A percentile compares a stretch with the other conserved stretches of the same genome.
Conservation (phyloP, 2,329 filamentous ascomycete species). For the Curvularia hawaiiensis region DNA sequence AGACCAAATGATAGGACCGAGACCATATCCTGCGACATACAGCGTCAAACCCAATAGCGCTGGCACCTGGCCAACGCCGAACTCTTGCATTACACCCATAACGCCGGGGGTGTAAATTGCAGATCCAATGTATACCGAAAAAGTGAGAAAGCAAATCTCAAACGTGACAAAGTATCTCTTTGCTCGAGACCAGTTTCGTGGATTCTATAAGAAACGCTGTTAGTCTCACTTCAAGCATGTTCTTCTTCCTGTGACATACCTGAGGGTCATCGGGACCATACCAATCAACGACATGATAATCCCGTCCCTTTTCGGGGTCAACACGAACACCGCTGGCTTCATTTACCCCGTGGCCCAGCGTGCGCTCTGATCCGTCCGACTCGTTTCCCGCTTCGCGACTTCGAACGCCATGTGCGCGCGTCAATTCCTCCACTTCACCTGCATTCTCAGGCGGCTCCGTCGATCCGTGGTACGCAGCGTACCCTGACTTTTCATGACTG, state of each 20-base stretch:
- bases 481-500: slow-evolving; percentile 56
- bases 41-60: slow-evolving; percentile 53
- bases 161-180: slow-evolving; percentile 55
- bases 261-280: slow-evolving; percentile 54
- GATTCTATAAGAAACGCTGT: slow-evolving; percentile 42
- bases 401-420: slow-evolving; percentile 15
- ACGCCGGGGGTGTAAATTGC: slow-evolving; percentile 56
- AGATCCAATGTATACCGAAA: slow-evolving; percentile 59
- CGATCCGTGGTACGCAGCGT: slow-evolving; percentile 54
- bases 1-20: slow-evolving; percentile 44
- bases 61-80: slow-evolving; percentile 57
- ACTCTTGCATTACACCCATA: slow-evolving; percentile 56
- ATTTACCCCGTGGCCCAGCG: slow-evolving; percentile 27
- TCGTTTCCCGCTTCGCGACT: slow-evolving; percentile 15
- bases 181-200: slow-evolving; percentile 52
- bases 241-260: slow-evolving; percentile 16
- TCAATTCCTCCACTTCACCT: slow-evolving; percentile 32
- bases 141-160: slow-evolving; percentile 55
- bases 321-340: slow-evolving; percentile 50
- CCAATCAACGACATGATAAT: slow-evolving; percentile 59
- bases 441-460: slow-evolving; percentile 41
- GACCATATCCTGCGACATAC: slow-evolving; percentile 38
- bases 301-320: slow-evolving; percentile 59
- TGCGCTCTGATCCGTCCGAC: slow-evolving; percentile 21
- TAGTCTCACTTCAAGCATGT: neutral